These are phyloP conservation scores for Pichia occidentalis DNA, from an alignment of 805 yeast species.

Conservation along the genomic window DNA sequence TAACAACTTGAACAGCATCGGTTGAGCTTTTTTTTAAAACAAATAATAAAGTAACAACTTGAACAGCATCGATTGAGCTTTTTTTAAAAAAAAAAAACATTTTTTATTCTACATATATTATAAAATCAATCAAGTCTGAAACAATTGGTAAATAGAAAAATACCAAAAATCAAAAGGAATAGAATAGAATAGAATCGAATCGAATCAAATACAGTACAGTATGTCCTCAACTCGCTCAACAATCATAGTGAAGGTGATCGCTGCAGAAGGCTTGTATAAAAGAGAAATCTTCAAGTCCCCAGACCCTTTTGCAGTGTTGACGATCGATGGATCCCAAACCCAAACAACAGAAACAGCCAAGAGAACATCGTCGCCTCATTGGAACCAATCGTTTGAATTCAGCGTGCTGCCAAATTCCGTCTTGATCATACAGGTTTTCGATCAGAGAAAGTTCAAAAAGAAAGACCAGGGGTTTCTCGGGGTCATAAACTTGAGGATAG, in stretches of 20 bases:
- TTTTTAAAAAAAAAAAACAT: no score
- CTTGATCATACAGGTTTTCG: slow-evolving; percentile 89
- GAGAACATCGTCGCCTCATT: slow-evolving; percentile 91
- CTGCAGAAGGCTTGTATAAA: slow-evolving; percentile 93
- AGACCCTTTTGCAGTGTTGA: slow-evolving; percentile 95
- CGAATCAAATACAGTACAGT: background rate
- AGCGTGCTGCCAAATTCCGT: slow-evolving; percentile 73
- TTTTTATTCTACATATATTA: no score
- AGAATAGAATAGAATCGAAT: background rate
- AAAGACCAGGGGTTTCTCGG: slow-evolving; percentile 98
- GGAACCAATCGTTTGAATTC: slow-evolving; percentile 91
- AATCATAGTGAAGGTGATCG: slow-evolving; percentile 72
- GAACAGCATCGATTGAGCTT: no score
- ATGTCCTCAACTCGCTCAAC: slow-evolving; percentile 20
- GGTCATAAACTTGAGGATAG: slow-evolving; percentile 84
- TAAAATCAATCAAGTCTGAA: no score
- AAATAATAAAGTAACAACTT: no score
- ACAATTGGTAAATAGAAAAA: no score
- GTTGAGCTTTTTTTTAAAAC: no score
- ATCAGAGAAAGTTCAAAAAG: slow-evolving; percentile 94
- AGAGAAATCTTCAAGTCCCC: slow-evolving; percentile 94
- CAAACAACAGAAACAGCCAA: slow-evolving; percentile 91
- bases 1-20: no score
- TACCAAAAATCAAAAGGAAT: no score
- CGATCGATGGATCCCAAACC: slow-evolving; percentile 97